Percentiles rank a stretch among this genome's conserved stretches.
These are phyloP conservation scores for Talaromyces sp. DNA, from an alignment of 2,329 filamentous ascomycete genomes.

Conservation along the genomic window DNA sequence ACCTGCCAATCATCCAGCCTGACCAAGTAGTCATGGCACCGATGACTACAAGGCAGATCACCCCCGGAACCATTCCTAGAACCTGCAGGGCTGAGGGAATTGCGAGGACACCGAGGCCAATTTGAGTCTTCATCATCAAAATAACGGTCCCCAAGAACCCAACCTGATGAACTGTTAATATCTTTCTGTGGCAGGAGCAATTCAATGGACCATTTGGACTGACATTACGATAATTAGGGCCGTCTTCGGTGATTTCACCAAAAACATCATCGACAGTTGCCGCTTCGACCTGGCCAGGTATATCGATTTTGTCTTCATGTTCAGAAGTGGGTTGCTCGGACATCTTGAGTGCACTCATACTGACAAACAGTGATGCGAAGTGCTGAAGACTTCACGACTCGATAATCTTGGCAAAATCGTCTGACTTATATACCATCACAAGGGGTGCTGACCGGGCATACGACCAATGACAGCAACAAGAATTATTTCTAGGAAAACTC, in stretches of 20 bases:
- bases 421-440: background rate
- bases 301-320: background rate
- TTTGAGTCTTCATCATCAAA: conserved; percentile 52
- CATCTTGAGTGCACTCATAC: background rate
- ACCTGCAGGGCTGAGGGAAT: conserved; percentile 51
- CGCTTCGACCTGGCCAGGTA: background rate
- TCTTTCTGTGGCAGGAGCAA: background rate
- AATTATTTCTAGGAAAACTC: background rate
- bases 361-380: background rate
- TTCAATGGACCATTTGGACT: background rate
- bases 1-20: conserved; percentile 50
- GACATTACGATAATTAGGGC: conserved; percentile 22
- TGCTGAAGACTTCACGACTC: background rate
- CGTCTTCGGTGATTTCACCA: conserved; percentile 17
- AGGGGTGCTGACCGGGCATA: background rate
- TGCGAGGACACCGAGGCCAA: conserved; percentile 52
- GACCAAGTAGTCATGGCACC: conserved; percentile 54
- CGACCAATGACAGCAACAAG: background rate
- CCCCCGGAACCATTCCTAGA: conserved; percentile 53
- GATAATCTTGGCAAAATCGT: background rate
- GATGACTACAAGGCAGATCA: conserved; percentile 47
- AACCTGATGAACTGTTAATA: conserved; percentile 27
- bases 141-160: conserved; percentile 49
- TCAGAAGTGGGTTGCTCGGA: background rate
- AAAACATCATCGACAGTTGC: conserved; percentile 17